Evolutionary conservation across 2,329 filamentous ascomycete species (phyloP).

Genomic region (Colletotrichum australisinense): DNA sequence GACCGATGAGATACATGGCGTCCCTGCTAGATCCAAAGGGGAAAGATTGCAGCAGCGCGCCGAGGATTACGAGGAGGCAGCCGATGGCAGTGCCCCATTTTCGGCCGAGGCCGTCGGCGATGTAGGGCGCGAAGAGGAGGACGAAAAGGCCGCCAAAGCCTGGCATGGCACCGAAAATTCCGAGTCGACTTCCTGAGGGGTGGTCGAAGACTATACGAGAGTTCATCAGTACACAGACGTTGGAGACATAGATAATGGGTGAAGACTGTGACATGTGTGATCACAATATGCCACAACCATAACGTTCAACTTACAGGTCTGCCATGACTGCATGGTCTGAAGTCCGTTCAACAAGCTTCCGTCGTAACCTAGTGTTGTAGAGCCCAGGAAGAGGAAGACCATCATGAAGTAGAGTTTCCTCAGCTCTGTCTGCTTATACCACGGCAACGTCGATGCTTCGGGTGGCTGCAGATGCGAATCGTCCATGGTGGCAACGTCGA

Average conservation of each 20-base stretch:
- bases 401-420: constrained; percentile 46
- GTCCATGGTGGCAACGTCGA: not conserved
- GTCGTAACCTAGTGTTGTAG: constrained; percentile 52
- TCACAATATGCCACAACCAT: not conserved
- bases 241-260: not conserved
- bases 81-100: constrained; percentile 59
- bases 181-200: constrained; percentile 47
- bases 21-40: constrained; percentile 49
- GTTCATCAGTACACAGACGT: not conserved
- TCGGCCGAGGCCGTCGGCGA: constrained; percentile 58
- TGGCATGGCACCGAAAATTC: constrained; percentile 60
- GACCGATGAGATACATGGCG: constrained; percentile 57
- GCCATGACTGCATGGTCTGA: constrained; percentile 57
- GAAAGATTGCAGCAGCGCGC: constrained; percentile 53
- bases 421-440: constrained; percentile 46
- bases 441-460: constrained; percentile 35
- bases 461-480: constrained; percentile 12
- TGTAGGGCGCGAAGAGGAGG: constrained; percentile 58
- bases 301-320: constrained; percentile 43
- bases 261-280: not conserved
- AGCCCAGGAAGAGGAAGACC: constrained; percentile 46
- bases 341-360: constrained; percentile 59
- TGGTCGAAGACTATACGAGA: constrained; percentile 45
- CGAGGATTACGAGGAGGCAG: constrained; percentile 60
- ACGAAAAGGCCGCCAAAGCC: constrained; percentile 59